These are phyloP conservation scores for Dictyostelium intermedium DNA, from an alignment of 78 protist genomes.

Conservation along the genomic window DNA sequence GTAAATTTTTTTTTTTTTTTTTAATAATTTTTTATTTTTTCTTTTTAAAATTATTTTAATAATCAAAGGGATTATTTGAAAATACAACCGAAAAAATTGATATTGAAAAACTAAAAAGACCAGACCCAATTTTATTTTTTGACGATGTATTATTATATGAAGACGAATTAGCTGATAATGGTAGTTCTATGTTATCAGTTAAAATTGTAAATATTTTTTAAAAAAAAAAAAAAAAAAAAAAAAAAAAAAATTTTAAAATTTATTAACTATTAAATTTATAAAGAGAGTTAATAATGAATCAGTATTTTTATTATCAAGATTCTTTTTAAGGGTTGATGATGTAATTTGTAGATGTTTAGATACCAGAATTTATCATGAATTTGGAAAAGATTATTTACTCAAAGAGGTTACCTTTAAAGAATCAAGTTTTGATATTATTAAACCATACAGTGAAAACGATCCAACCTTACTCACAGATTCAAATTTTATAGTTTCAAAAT, in stretches of 20 bases:
- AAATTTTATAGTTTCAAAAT: slow-evolving; percentile 24
- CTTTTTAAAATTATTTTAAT: background rate
- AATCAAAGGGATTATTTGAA: slow-evolving; percentile 36
- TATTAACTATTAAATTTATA: background rate
- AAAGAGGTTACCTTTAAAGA: slow-evolving; percentile 57
- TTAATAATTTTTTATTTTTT: background rate
- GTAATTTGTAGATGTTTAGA: slow-evolving; percentile 79
- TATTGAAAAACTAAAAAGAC: slow-evolving; percentile 55
- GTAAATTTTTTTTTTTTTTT: background rate
- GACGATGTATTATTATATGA: slow-evolving; percentile 85
- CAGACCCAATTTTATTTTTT: slow-evolving; percentile 83
- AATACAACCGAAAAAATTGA: slow-evolving; percentile 64
- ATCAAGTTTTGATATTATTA: slow-evolving; percentile 20
- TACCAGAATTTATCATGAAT: slow-evolving; percentile 80
- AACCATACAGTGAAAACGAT: slow-evolving; percentile 34
- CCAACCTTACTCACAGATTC: slow-evolving; percentile 30
- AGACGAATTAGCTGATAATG: slow-evolving; percentile 89
- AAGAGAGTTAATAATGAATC: slow-evolving; percentile 86
- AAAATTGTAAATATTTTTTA: slow-evolving; percentile 45
- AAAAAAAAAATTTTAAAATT: background rate
- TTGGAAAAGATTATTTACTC: slow-evolving; percentile 28
- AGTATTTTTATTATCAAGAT: slow-evolving; percentile 78
- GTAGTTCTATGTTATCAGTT: slow-evolving; percentile 67
- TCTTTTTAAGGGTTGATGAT: slow-evolving; percentile 84
- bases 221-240: background rate